Conservation (phyloP, 2,329 filamentous ascomycete genomes). For the Rhytidhysteron rufulum region DNA sequence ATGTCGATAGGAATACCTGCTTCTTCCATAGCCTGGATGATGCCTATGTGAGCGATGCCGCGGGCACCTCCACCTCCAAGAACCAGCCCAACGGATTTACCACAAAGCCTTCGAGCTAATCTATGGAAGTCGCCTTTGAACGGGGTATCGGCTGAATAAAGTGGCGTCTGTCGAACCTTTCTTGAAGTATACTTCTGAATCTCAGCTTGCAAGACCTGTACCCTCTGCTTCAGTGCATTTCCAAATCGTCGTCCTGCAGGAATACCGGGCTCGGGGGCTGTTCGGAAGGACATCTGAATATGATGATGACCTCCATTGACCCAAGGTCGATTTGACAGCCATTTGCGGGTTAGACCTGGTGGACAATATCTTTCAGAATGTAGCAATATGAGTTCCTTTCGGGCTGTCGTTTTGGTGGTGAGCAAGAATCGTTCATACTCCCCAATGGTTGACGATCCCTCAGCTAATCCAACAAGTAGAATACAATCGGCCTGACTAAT, state of each 20-base stretch:
- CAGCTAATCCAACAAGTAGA: constrained; percentile 83
- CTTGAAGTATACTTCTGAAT: constrained; percentile 97
- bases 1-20: constrained; percentile 95
- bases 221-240: constrained; percentile 81
- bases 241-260: constrained; percentile 74
- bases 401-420: constrained; percentile 93
- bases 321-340: constrained; percentile 88
- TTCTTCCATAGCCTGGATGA: constrained; percentile 93
- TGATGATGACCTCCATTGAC: constrained; percentile 98
- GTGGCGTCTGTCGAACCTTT: constrained; percentile 79
- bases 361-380: constrained; percentile 85
- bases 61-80: constrained; percentile 90
- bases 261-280: constrained; percentile 71
- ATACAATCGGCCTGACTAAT: constrained; percentile 97
- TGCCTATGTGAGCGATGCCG: constrained; percentile 87
- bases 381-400: constrained; percentile 86
- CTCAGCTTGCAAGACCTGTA: constrained; percentile 92
- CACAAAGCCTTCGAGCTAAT: constrained; percentile 81
- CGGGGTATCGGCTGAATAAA: constrained; percentile 86
- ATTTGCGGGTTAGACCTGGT: constrained; percentile 79
- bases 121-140: constrained; percentile 98
- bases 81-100: constrained; percentile 90
- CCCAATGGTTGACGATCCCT: constrained; percentile 83
- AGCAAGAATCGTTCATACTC: constrained; percentile 96
- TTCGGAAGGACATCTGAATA: constrained; percentile 87